A percentile compares a stretch with the other conserved stretches of the same genome.
Evolutionary conservation across 306 rosid genomes (phyloP).

Genomic region (Vigna hirtella): DNA sequence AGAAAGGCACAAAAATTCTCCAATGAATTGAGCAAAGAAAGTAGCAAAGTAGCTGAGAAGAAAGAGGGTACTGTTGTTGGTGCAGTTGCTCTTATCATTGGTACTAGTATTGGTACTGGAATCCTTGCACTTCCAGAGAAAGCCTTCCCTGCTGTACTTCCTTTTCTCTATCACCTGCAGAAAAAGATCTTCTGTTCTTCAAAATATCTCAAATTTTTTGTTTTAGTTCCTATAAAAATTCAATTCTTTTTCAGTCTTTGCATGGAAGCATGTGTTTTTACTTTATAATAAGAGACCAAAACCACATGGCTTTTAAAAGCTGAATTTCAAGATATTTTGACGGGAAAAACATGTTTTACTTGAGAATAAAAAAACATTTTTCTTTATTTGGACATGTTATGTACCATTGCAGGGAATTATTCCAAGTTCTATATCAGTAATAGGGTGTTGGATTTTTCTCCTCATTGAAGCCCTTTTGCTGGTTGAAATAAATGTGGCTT

Average conservation of each 20-base stretch:
- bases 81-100: slow-evolving; percentile 72
- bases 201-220: neutral
- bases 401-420: slow-evolving; percentile 60
- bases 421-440: slow-evolving; percentile 69
- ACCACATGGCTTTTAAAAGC: neutral
- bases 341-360: neutral
- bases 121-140: slow-evolving; percentile 79
- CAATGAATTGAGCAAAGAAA: neutral
- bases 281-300: neutral
- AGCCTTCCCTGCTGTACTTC: slow-evolving; percentile 71
- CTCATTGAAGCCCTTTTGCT: slow-evolving; percentile 69
- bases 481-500: slow-evolving; percentile 68
- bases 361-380: neutral
- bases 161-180: slow-evolving; percentile 6
- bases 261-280: neutral
- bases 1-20: slow-evolving; percentile 41
- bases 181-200: neutral
- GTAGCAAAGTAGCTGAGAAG: slow-evolving; percentile 30
- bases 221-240: neutral
- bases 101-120: slow-evolving; percentile 75
- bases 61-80: slow-evolving; percentile 65
- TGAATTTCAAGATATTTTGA: neutral
- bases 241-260: neutral
- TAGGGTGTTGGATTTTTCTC: slow-evolving; percentile 76
- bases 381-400: slow-evolving; percentile 12